These are phyloP conservation scores for Scenedesmus sp. DNA, from an alignment of 163 green algal species.

Conservation along the genomic window DNA sequence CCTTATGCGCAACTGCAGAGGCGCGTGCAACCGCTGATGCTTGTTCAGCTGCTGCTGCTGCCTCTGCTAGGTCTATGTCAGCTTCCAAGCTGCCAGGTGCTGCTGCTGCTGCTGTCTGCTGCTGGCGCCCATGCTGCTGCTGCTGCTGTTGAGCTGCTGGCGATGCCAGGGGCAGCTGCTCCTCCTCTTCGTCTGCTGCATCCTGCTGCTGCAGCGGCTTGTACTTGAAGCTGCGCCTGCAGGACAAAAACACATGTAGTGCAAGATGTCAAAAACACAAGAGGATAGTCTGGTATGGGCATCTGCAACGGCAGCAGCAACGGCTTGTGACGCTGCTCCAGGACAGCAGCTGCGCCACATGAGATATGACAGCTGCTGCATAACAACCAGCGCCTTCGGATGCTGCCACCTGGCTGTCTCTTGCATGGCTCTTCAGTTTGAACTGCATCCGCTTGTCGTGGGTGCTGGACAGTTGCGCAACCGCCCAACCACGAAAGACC, in stretches of 20 bases:
- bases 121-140: conserved; percentile 6
- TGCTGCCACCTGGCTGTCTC: no score
- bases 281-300: no score
- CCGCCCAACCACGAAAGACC: background rate
- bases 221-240: conserved; percentile 39
- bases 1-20: conserved; percentile 38
- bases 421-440: no score
- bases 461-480: background rate
- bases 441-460: no score
- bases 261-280: background rate
- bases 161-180: background rate
- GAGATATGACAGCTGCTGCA: no score
- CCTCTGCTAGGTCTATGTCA: conserved; percentile 32
- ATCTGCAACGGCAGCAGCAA: no score
- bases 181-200: conserved; percentile 8
- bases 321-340: no score
- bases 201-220: conserved; percentile 12
- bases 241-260: background rate
- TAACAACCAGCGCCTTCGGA: no score
- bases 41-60: conserved; percentile 32
- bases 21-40: conserved; percentile 32
- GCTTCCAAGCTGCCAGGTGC: background rate
- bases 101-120: conserved; percentile 24
- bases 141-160: conserved; percentile 5
- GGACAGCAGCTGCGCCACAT: no score